These are phyloP conservation scores for Russula sp. DNA, from an alignment of 768 basidiomycete species.

Conservation along the genomic window DNA sequence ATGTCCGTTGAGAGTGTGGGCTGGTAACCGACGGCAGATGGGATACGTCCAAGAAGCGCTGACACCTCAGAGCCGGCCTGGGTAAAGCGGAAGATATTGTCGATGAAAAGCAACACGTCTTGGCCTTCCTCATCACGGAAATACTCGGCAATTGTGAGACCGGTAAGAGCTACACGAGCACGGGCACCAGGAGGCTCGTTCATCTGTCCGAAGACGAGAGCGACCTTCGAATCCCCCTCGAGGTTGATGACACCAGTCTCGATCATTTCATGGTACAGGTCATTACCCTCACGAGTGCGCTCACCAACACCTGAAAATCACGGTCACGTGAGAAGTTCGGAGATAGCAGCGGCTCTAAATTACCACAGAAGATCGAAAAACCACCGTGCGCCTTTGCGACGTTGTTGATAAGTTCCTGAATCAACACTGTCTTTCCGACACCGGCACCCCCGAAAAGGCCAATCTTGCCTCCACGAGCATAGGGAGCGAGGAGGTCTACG, in stretches of 20 bases:
- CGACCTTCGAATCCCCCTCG: constrained; percentile 99
- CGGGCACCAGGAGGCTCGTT: constrained; percentile 99
- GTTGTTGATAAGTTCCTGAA: constrained; percentile 99
- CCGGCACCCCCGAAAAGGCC: constrained; percentile 99
- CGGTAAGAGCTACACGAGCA: constrained; percentile 99
- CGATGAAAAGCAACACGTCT: constrained; percentile 99
- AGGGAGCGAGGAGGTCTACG: constrained; percentile 98
- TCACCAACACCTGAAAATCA: constrained; percentile 85
- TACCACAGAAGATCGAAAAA: constrained; percentile 99
- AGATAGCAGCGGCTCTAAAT: background rate
- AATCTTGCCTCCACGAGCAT: constrained; percentile 99
- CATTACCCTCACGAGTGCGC: constrained; percentile 99
- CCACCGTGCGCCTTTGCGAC: constrained; percentile 99
- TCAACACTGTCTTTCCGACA: constrained; percentile 99
- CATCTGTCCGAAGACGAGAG: constrained; percentile 99
- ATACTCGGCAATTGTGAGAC: constrained; percentile 99
- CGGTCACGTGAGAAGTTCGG: constrained; percentile 10
- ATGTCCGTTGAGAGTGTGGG: constrained; percentile 99
- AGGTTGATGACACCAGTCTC: constrained; percentile 99
- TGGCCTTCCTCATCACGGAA: constrained; percentile 99
- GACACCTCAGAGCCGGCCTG: constrained; percentile 99
- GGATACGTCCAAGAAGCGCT: constrained; percentile 99
- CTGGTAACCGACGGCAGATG: constrained; percentile 99
- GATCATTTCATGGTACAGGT: constrained; percentile 99
- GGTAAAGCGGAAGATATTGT: constrained; percentile 99